Conservation (phyloP, 345 rosid genomes). For the Sonneratia caseolaris region DNA sequence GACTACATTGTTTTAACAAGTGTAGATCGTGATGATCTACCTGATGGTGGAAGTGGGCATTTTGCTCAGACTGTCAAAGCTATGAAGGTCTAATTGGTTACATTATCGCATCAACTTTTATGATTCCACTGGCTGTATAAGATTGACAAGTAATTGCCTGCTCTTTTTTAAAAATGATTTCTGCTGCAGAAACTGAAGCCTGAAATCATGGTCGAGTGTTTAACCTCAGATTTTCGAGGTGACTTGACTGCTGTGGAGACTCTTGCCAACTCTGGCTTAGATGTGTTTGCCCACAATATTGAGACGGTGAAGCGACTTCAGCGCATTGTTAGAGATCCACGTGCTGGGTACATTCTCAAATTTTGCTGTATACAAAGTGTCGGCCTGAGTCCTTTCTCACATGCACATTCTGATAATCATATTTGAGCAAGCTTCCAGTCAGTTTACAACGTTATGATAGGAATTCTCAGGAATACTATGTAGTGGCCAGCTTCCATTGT, state of each 20-base stretch:
- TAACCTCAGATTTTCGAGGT: conserved; percentile 94
- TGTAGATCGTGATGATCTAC: conserved; percentile 95
- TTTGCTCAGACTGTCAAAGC: conserved; percentile 87
- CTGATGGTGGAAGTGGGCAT: conserved; percentile 99
- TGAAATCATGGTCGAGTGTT: conserved; percentile 91
- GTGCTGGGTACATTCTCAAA: conserved; percentile 66
- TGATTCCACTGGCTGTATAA: not conserved
- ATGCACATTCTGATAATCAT: not conserved
- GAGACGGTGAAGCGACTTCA: conserved; percentile 95
- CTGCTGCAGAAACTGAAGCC: conserved; percentile 68
- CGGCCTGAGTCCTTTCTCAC: not conserved
- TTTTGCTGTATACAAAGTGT: not conserved
- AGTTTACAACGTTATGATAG: not conserved
- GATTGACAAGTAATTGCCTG: not conserved
- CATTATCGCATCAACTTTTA: not conserved
- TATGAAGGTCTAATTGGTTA: conserved; percentile 50
- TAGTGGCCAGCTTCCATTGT: not conserved
- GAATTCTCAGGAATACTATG: too few relatives aligned
- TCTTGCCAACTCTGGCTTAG: conserved; percentile 74
- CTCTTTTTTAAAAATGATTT: not conserved
- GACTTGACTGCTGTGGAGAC: conserved; percentile 74
- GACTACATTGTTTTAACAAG: conserved; percentile 96
- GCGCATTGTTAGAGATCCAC: conserved; percentile 94
- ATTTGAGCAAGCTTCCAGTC: not conserved
- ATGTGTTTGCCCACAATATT: conserved; percentile 89